phyloP scores from a whole-genome alignment of 1,139 yeast species.

The Candida pseudoviswanathii region DNA sequence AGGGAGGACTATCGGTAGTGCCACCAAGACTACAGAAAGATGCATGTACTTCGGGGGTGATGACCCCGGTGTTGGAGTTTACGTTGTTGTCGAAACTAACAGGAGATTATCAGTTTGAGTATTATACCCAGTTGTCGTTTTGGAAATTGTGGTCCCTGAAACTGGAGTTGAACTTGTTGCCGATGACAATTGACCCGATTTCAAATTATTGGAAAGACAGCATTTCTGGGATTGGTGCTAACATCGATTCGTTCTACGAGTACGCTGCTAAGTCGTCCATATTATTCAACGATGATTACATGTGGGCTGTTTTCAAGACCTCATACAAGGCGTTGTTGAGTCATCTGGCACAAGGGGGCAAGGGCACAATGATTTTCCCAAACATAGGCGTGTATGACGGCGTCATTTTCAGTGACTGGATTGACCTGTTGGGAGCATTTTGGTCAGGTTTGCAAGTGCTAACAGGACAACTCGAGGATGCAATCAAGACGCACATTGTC shows the following conservation, averaged over 20 bases:
- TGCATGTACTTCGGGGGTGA: constrained; percentile 87
- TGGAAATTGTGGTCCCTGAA: constrained; percentile 71
- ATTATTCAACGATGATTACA: constrained; percentile 65
- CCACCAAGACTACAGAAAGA: constrained; percentile 52
- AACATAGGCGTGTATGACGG: constrained; percentile 64
- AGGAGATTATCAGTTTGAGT: constrained; percentile 71
- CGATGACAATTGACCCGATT: constrained; percentile 74
- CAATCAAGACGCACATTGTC: constrained; percentile 62
- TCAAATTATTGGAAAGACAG: constrained; percentile 59
- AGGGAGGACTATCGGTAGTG: constrained; percentile 48
- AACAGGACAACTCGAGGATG: constrained; percentile 72
- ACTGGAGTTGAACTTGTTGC: constrained; percentile 63
- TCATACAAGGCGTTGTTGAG: constrained; percentile 60
- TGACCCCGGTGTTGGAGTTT: constrained; percentile 79
- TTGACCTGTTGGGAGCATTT: constrained; percentile 85
- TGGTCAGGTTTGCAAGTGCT: constrained; percentile 85
- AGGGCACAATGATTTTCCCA: constrained; percentile 58
- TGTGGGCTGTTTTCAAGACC: constrained; percentile 60
- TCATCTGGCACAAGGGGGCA: constrained; percentile 45
- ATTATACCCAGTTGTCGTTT: constrained; percentile 62
- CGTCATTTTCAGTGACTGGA: constrained; percentile 59
- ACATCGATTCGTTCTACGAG: constrained; percentile 91
- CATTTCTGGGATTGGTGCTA: constrained; percentile 85
- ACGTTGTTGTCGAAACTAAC: constrained; percentile 72
- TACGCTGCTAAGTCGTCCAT: constrained; percentile 80